Percentiles rank a stretch among this genome's conserved stretches.
These are phyloP conservation scores for Talaromyces thailandensis DNA, from an alignment of 495 filamentous ascomycete genomes.

Conservation along the genomic window DNA sequence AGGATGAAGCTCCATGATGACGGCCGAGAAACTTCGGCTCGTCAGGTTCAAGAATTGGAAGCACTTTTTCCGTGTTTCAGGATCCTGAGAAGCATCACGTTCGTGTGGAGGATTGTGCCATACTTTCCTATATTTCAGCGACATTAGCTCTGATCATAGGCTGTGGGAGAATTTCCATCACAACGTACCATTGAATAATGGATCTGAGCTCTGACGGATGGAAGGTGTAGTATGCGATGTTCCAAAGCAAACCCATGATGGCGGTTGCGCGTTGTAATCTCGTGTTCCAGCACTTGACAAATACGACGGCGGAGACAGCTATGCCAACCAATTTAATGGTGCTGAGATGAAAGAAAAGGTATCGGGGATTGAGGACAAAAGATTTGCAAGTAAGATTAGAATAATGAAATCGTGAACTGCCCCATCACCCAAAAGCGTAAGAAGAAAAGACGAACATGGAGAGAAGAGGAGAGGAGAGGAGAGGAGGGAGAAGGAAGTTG, in stretches of 20 bases:
- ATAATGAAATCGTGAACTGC: neutral
- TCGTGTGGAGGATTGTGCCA: slow-evolving; percentile 92
- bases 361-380: slow-evolving; percentile 21
- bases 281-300: slow-evolving; percentile 2
- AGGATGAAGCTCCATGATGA: slow-evolving; percentile 91
- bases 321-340: neutral
- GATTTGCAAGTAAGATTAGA: slow-evolving; percentile 6
- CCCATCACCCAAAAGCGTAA: neutral
- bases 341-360: neutral
- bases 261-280: slow-evolving; percentile 1
- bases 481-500: neutral
- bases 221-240: slow-evolving; percentile 64
- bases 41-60: slow-evolving; percentile 82
- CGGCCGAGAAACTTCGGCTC: slow-evolving; percentile 84
- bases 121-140: slow-evolving; percentile 59
- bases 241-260: slow-evolving; percentile 44
- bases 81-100: slow-evolving; percentile 67
- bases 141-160: neutral
- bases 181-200: slow-evolving; percentile 83
- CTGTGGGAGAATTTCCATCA: neutral
- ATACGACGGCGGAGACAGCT: neutral
- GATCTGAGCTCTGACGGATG: slow-evolving; percentile 73
- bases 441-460: neutral
- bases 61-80: slow-evolving; percentile 63
- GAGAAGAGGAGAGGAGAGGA: neutral